Base-by-base conservation (phyloP, 1,284 basidiomycete genomes). In the Vanrija humicola region DNA sequence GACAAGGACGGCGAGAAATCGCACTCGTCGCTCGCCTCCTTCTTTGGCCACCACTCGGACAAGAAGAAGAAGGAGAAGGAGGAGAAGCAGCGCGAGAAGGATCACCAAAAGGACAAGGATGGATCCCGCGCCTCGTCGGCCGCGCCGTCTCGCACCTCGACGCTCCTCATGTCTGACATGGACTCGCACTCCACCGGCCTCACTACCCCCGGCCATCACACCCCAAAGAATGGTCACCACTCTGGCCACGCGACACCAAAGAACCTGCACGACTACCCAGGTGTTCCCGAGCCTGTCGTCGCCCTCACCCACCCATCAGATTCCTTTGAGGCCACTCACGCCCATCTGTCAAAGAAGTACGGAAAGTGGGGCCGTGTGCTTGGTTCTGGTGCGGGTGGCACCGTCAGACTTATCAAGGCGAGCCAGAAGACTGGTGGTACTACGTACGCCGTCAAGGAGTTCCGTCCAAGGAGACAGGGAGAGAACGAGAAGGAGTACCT, bases 321-420 rank as follows among this genome's bases (percentile, higher is more conserved):
- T 42, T 86, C 86, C 3, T 81, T 91, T 23, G 84, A 87, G 58
- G 89, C 88, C 0, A 91, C 89, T 0, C 90, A 97, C 57, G 91
- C 91, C 5, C 91, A 96, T 72, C 80, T 99, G 56, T 82, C 89
- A 44, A 98, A 98, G 79, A 98, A 98, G 82, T 99, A 99, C 69
- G 96, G 96, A 63, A 98, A 98, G 75, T 98, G 95, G 90, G 96
- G 95, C 50, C 86, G 90, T 55, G 86, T 95, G 14, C 84, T 99
- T 14, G 96, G 96, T 15, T 90, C 88, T 12, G 96, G 96, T 45
- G 96, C 96, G 1, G 96, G 96, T 39, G 96, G 96, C 28, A 98
- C 96, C 0, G 96, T 99, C 42, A 85, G 96, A 44, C 82, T 99
- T 61, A 96, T 99, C 79, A 95, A 94, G 79, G 87, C 86, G 55